A percentile compares a stretch with the other conserved stretches of the same genome.
These are phyloP conservation scores for Colletotrichum plurivorum DNA, from an alignment of 2,329 filamentous ascomycete genomes.

Conservation along the genomic window DNA sequence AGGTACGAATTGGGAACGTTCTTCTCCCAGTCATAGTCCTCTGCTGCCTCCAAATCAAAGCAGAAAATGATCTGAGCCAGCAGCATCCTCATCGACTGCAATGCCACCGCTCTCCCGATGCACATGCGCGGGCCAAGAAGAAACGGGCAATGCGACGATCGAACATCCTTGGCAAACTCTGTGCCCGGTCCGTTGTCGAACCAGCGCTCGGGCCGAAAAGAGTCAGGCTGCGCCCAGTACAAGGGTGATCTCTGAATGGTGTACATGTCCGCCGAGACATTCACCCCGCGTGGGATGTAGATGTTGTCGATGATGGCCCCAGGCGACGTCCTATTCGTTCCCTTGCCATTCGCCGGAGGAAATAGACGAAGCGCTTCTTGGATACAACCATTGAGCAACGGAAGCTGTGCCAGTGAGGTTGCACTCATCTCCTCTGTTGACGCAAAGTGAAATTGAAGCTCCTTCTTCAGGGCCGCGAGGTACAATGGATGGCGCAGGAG, in stretches of 20 bases:
- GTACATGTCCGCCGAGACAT: slow-evolving; percentile 56
- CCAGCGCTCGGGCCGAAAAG: slow-evolving; percentile 53
- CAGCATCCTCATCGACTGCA: slow-evolving; percentile 19
- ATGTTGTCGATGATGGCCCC: slow-evolving; percentile 47
- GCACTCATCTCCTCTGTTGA: slow-evolving; percentile 42
- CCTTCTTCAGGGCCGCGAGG: slow-evolving; percentile 49
- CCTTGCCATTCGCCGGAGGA: slow-evolving; percentile 45
- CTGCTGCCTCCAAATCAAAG: slow-evolving; percentile 7
- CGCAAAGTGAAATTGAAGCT: slow-evolving; percentile 52
- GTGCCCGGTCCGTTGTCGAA: slow-evolving; percentile 39
- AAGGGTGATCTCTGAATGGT: slow-evolving; percentile 48
- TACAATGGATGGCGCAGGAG: slow-evolving; percentile 38
- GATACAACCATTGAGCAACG: slow-evolving; percentile 54
- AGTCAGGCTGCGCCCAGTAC: slow-evolving; percentile 49
- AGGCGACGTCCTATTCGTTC: slow-evolving; percentile 32
- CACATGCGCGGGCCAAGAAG: slow-evolving; percentile 49
- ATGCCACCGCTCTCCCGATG: slow-evolving; percentile 44
- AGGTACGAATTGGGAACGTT: slow-evolving; percentile 17
- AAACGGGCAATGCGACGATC: slow-evolving; percentile 47
- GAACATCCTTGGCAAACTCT: slow-evolving; percentile 43
- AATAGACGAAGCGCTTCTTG: slow-evolving; percentile 59
- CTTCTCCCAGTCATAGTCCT: slow-evolving; percentile 3
- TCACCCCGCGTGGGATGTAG: slow-evolving; percentile 50
- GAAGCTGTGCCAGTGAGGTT: slow-evolving; percentile 45
- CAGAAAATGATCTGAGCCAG: neutral